Evolutionary conservation across 305 asterid species (phyloP).

Genomic region (Rubia tinctorum): DNA sequence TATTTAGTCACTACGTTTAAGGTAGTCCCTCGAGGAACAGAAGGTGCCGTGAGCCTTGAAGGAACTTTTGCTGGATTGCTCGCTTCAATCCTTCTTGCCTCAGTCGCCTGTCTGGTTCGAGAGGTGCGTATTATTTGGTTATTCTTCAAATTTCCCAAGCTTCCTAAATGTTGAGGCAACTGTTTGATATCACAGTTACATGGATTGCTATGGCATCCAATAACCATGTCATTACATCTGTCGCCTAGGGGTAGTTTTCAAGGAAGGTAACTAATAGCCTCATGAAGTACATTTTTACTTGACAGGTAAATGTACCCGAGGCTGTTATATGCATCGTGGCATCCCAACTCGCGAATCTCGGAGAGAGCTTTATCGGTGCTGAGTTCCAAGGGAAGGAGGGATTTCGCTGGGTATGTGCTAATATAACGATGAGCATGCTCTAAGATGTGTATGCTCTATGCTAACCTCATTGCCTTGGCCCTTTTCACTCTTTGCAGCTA

Average conservation of each 20-base stretch:
- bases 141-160: background rate
- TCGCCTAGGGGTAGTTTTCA: background rate
- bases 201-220: background rate
- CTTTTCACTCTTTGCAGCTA: slow-evolving; percentile 48
- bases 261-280: slow-evolving; percentile 7
- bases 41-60: slow-evolving; percentile 90
- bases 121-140: slow-evolving; percentile 36
- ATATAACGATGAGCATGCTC: background rate
- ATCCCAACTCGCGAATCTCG: slow-evolving; percentile 92
- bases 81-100: slow-evolving; percentile 84
- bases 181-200: background rate
- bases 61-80: slow-evolving; percentile 85
- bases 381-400: slow-evolving; percentile 85
- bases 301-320: slow-evolving; percentile 56
- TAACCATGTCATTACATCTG: background rate
- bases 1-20: slow-evolving; percentile 88
- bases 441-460: background rate
- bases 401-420: slow-evolving; percentile 62
- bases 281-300: slow-evolving; percentile 18
- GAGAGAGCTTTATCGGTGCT: slow-evolving; percentile 95
- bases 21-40: slow-evolving; percentile 90
- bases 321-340: slow-evolving; percentile 69
- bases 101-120: slow-evolving; percentile 51
- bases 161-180: background rate
- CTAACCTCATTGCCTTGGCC: background rate